Evolutionary conservation across 2,329 filamentous ascomycete species (phyloP).

Genomic region (Chalaropsis ovoidea): DNA sequence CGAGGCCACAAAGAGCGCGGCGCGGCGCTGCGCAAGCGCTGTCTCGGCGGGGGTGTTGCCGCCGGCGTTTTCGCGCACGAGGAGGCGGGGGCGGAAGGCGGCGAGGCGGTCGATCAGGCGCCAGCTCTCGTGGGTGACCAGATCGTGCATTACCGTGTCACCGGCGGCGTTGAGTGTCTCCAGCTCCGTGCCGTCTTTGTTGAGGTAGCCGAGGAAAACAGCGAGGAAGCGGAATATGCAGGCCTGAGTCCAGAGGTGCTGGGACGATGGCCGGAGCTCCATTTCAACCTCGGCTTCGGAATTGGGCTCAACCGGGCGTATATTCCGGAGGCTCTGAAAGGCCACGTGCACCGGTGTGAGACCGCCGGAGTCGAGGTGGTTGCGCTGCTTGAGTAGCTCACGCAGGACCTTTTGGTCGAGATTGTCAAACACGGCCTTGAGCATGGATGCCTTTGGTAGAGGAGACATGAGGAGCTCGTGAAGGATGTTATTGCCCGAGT

Average conservation of each 20-base stretch:
- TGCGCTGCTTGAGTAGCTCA: conserved; percentile 6
- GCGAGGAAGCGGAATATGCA: conserved; percentile 1
- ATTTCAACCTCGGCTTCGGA: too few species aligned
- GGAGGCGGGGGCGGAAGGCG: conserved; percentile 46
- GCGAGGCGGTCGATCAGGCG: conserved; percentile 41
- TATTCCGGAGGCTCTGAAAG: conserved; percentile 30
- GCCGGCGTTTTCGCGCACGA: conserved; percentile 64
- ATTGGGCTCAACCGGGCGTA: not conserved
- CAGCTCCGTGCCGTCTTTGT: not conserved
- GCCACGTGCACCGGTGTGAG: not conserved
- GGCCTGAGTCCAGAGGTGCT: not conserved
- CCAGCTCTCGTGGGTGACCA: conserved; percentile 36
- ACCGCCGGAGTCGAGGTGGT: not conserved
- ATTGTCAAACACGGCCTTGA: not conserved
- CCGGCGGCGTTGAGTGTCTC: not conserved
- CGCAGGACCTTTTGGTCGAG: not conserved
- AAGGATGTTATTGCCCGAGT: conserved; percentile 48
- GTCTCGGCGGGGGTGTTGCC: conserved; percentile 64
- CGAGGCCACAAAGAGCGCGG: not conserved
- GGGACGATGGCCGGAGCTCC: not conserved
- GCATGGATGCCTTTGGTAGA: not conserved
- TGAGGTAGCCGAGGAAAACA: not conserved
- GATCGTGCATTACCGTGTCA: conserved; percentile 41
- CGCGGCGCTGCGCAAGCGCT: conserved; percentile 40
- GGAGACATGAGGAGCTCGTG: conserved; percentile 39